Percentiles rank a stretch among this genome's conserved stretches.
Evolutionary conservation across 805 yeast genomes (phyloP).

Genomic region (Dipodascus albidus): DNA sequence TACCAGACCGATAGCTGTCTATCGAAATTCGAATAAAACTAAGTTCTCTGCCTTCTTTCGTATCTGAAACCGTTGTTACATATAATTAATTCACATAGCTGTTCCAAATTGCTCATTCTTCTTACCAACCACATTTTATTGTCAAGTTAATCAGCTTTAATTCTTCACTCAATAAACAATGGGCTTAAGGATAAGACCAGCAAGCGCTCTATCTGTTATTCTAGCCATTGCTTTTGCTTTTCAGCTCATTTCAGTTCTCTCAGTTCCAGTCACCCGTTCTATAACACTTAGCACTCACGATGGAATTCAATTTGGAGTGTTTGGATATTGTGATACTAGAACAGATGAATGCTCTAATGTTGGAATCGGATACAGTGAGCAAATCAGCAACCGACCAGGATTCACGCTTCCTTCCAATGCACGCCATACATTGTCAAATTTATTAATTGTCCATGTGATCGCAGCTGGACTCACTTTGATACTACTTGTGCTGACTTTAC

Average conservation of each 20-base stretch:
- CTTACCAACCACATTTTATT: background rate
- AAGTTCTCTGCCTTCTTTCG: background rate
- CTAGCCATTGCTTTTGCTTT: conserved; percentile 42
- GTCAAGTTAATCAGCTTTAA: too few species aligned
- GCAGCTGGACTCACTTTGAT: conserved; percentile 44
- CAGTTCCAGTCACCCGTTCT: conserved; percentile 44
- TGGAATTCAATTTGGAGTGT: conserved; percentile 53
- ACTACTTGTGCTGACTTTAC: conserved; percentile 30
- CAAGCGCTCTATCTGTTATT: conserved; percentile 28
- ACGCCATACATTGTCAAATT: conserved; percentile 43
- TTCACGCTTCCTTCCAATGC: conserved; percentile 49
- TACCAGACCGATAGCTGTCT: background rate
- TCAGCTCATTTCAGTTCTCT: conserved; percentile 46
- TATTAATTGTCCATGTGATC: conserved; percentile 57
- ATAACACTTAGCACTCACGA: conserved; percentile 40
- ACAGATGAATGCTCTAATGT: conserved; percentile 29
- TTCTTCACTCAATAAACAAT: too few species aligned
- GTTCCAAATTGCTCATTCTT: background rate
- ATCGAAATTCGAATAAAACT: too few species aligned
- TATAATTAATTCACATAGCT: background rate
- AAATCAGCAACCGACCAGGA: conserved; percentile 22
- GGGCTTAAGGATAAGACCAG: conserved; percentile 20
- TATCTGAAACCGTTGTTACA: background rate
- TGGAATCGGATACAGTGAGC: conserved; percentile 33
- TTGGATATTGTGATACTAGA: conserved; percentile 44